phyloP scores from a whole-genome alignment of 2,329 filamentous ascomycete genomes.

The Pseudofabraea citricarpa region DNA sequence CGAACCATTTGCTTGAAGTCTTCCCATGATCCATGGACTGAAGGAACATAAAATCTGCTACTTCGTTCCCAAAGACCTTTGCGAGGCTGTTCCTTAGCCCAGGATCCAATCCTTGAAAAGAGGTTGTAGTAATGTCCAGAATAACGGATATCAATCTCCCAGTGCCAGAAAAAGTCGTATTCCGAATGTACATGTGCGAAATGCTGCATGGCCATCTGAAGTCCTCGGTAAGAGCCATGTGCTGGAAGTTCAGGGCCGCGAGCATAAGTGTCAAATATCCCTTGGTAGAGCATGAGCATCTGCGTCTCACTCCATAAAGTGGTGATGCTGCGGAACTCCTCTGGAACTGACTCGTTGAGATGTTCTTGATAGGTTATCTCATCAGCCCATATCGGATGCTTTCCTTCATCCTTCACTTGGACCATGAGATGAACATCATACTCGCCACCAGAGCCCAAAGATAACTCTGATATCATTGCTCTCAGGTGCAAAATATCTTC shows the following conservation, averaged over 20 bases:
- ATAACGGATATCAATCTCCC: conserved; percentile 91
- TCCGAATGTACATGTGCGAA: conserved; percentile 86
- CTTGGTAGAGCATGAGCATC: conserved; percentile 87
- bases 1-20: conserved; percentile 75
- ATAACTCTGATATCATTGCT: conserved; percentile 77
- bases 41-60: conserved; percentile 71
- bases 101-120: conserved; percentile 63
- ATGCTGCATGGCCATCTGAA: conserved; percentile 92
- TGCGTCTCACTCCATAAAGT: conserved; percentile 93
- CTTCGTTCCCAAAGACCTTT: conserved; percentile 81
- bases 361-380: conserved; percentile 61
- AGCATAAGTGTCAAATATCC: conserved; percentile 71
- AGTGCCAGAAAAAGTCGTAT: conserved; percentile 90
- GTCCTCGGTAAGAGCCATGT: conserved; percentile 87
- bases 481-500: conserved; percentile 80
- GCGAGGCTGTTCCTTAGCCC: conserved; percentile 68
- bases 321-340: conserved; percentile 83
- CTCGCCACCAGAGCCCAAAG: conserved; percentile 75
- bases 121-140: conserved; percentile 81
- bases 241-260: conserved; percentile 66
- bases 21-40: conserved; percentile 72
- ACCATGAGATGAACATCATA: conserved; percentile 85
- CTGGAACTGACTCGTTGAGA: conserved; percentile 65
- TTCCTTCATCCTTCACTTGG: conserved; percentile 77
- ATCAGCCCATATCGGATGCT: conserved; percentile 74